These are phyloP conservation scores for Staphylotrichum longicolle DNA, from an alignment of 495 filamentous ascomycete species.

Conservation along the genomic window DNA sequence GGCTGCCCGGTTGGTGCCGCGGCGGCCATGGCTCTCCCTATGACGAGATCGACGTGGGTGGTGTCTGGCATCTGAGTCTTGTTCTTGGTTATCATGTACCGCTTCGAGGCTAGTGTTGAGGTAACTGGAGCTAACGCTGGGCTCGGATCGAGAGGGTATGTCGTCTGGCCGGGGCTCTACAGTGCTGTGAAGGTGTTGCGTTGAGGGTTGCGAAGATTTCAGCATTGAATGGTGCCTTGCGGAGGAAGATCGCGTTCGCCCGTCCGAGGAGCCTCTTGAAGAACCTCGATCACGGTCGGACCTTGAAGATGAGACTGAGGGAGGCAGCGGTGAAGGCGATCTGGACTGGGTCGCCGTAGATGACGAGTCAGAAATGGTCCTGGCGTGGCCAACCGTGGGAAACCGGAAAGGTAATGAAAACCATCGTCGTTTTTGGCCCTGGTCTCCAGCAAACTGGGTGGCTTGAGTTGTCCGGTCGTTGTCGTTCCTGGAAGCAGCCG, in stretches of 20 bases:
- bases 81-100: neutral
- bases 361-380: constrained; percentile 5
- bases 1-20: neutral
- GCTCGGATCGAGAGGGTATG: neutral
- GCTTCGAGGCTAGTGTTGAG: constrained; percentile 9
- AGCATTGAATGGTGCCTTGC: neutral
- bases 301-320: neutral
- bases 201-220: neutral
- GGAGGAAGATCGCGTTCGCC: neutral
- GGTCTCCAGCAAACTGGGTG: neutral
- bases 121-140: neutral
- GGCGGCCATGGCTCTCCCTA: neutral
- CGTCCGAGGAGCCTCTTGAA: neutral
- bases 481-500: neutral
- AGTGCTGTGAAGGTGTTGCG: neutral
- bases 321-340: constrained; percentile 3
- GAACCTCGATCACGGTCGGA: neutral
- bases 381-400: constrained; percentile 4
- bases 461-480: no score
- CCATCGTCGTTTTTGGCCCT: constrained; percentile 5
- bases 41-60: neutral
- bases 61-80: neutral
- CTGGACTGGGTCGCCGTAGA: neutral
- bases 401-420: neutral
- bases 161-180: neutral